Evolutionary conservation across 164 flowering plant species (phyloP).

Genomic region (Echeveria elegans): DNA sequence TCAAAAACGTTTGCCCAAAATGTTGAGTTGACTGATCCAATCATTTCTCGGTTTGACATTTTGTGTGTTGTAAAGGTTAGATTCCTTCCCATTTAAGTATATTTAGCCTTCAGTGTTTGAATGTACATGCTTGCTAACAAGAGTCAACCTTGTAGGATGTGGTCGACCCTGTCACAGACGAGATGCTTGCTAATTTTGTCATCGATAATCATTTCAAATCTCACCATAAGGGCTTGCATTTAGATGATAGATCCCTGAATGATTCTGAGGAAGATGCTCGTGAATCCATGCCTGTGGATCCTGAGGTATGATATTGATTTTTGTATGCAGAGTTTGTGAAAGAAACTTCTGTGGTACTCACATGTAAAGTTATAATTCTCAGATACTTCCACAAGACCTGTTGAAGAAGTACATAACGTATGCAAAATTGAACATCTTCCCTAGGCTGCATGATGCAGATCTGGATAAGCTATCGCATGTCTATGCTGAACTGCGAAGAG

Average conservation of each 20-base stretch:
- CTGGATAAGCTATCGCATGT: conserved; percentile 78
- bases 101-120: not conserved
- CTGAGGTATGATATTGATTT: conserved; percentile 47
- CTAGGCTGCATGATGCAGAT: conserved; percentile 85
- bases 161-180: conserved; percentile 85
- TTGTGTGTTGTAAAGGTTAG: conserved; percentile 93
- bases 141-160: conserved; percentile 61
- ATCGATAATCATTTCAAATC: conserved; percentile 94
- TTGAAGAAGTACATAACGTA: conserved; percentile 90
- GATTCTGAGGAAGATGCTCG: conserved; percentile 43
- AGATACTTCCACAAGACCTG: conserved; percentile 90
- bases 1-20: conserved; percentile 83
- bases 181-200: conserved; percentile 92
- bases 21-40: conserved; percentile 97
- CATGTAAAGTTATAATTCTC: conserved; percentile 10
- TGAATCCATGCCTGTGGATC: conserved; percentile 41
- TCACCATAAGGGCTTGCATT: conserved; percentile 61
- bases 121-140: conserved; percentile 1
- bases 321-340: not conserved
- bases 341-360: not conserved
- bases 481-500: conserved; percentile 91
- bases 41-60: conserved; percentile 86
- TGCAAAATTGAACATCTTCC: conserved; percentile 88
- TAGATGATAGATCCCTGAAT: conserved; percentile 36
- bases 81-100: conserved; percentile 10